Conservation (phyloP, 257 asterid species). For the Knoxia roxburghii region DNA sequence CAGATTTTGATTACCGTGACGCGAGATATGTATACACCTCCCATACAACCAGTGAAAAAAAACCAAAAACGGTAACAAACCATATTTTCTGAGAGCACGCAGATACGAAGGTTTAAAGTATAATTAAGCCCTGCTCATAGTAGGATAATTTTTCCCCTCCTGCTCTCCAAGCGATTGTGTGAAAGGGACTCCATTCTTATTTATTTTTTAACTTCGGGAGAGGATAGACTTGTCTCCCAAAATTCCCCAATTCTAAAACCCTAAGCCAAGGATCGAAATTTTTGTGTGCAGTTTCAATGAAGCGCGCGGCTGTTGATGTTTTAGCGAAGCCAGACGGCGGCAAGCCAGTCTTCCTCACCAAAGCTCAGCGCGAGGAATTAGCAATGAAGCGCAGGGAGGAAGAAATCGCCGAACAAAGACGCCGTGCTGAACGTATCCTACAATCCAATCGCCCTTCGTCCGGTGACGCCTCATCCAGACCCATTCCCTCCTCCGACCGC, state of each 20-base stretch:
- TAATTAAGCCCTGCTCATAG: too few species aligned
- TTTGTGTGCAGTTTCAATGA: constrained; percentile 5
- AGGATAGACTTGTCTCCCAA: neutral
- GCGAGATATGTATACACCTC: too few species aligned
- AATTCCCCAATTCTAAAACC: neutral
- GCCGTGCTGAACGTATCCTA: constrained; percentile 34
- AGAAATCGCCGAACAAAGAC: constrained; percentile 49
- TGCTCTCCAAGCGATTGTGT: too few species aligned
- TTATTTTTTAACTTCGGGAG: too few species aligned
- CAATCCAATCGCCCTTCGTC: constrained; percentile 21
- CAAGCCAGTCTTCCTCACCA: constrained; percentile 66
- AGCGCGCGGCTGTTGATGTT: constrained; percentile 29
- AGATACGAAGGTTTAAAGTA: too few species aligned
- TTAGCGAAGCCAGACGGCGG: constrained; percentile 24
- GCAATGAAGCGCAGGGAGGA: constrained; percentile 64
- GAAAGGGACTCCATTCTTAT: too few species aligned
- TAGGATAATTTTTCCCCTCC: too few species aligned
- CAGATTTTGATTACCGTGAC: too few species aligned
- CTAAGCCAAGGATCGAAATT: neutral
- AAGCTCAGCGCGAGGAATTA: constrained; percentile 59
- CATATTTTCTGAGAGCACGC: too few species aligned
- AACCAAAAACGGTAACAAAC: too few species aligned
- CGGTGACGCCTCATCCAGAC: constrained; percentile 20
- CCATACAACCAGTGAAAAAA: too few species aligned
- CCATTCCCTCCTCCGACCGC: constrained; percentile 31